phyloP scores from a whole-genome alignment of 2,329 filamentous ascomycete genomes.

The Lecanicillium sp. region DNA sequence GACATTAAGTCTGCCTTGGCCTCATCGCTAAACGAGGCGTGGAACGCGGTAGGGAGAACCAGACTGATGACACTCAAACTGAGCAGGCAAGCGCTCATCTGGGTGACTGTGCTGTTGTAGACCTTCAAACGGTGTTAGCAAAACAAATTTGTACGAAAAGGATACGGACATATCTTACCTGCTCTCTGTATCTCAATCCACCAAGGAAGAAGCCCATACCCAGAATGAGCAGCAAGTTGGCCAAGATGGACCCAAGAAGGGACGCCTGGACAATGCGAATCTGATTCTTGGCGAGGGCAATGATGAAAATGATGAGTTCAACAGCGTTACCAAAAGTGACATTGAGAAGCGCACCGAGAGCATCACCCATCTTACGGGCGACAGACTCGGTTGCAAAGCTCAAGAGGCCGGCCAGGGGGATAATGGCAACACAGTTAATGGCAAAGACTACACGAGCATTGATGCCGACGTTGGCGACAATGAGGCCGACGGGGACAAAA shows the following conservation, averaged over 20 bases:
- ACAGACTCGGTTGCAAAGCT: conserved; percentile 70
- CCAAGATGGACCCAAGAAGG: conserved; percentile 78
- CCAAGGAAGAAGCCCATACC: conserved; percentile 89
- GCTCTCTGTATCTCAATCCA: conserved; percentile 78
- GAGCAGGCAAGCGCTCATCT: conserved; percentile 90
- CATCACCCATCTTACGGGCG: conserved; percentile 63
- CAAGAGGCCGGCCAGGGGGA: conserved; percentile 64
- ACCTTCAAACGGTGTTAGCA: conserved; percentile 38
- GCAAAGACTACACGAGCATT: conserved; percentile 59
- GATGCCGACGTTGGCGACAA: conserved; percentile 46
- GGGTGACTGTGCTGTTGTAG: conserved; percentile 90
- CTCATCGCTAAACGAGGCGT: conserved; percentile 68
- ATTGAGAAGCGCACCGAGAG: conserved; percentile 64
- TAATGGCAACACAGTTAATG: conserved; percentile 67
- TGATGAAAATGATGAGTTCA: conserved; percentile 60
- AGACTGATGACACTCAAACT: conserved; percentile 87
- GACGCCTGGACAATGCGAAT: conserved; percentile 90
- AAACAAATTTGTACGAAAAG: neutral
- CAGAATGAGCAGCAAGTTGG: conserved; percentile 79
- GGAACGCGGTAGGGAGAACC: conserved; percentile 82
- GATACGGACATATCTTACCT: conserved; percentile 26
- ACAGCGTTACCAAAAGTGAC: conserved; percentile 75
- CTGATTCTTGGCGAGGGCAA: conserved; percentile 47
- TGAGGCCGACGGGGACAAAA: conserved; percentile 72
- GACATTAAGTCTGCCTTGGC: conserved; percentile 59